Evolutionary conservation across 805 yeast genomes (phyloP), one percentile per base, ranked within the genome.

Genomic region (Cephaloascus fragrans): DNA sequence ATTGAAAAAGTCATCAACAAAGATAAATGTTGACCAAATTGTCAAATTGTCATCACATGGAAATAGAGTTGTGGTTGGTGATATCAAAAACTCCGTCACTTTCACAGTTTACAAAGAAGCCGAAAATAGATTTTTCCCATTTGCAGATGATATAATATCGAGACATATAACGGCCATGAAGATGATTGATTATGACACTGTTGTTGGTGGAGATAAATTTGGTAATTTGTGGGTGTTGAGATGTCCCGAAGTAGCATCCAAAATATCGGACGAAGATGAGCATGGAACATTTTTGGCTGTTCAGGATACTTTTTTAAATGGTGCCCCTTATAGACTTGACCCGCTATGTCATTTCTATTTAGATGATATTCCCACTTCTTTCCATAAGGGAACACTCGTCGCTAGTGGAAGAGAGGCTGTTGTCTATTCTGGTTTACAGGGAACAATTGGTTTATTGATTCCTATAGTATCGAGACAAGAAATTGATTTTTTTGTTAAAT

Each of bases 191-290:
- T 73, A 76, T 44, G 77, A 77, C 40, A 87, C 96, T 0, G 74
- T 83, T 1, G 62, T 83, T 32, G 86, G 85, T 1, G 96, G 96
- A 12, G 97, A 93, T 54, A 80, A 79, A 51, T 87, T 83, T 58
- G 97, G 97, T 1, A 85, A 82, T 48, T 36, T 88, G 0, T 78
- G 81, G 57, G 71, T 84, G 1, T 58, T 86, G 32, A 62, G 96
- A 42, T 57, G 82, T 32, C 74, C 82, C 0, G 59, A 59, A n/a
- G 60, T 66, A 3, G 62, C 68, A 0, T 70, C 80, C 0, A 57
- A 61, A 34, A 53, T 67, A 33, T 57, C 76, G 18, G 80, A 73
- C 42, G 72, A 68, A 37, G 85, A 79, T 39, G 59, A 54, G 18
- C 63, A 65, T 35, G 69, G 73, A 2, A 51, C 66, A 3, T 56